These are phyloP conservation scores for Leptographium radiaticola DNA, from an alignment of 2,329 filamentous ascomycete species.

Conservation along the genomic window DNA sequence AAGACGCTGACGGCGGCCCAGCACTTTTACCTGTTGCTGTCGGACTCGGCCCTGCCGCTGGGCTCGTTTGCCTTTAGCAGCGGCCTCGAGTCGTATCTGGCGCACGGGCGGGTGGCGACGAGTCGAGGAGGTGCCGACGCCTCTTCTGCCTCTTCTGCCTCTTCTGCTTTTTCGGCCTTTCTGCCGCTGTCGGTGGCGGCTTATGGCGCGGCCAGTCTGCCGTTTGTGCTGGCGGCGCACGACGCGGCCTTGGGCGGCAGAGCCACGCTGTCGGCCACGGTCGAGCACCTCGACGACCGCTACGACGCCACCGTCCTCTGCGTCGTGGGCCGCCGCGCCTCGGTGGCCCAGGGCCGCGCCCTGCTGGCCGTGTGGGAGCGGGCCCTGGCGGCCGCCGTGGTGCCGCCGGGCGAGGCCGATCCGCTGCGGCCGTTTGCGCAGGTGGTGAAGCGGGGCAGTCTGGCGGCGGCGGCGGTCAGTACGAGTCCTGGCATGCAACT, in stretches of 20 bases:
- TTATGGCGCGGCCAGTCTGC: conserved; percentile 58
- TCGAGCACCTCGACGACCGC: conserved; percentile 56
- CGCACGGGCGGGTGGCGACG: conserved; percentile 35
- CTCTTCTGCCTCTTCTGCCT: no score
- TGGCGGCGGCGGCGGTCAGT: conserved; percentile 1
- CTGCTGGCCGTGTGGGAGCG: conserved; percentile 66
- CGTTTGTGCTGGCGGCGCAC: conserved; percentile 60
- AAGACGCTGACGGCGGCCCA: conserved; percentile 12
- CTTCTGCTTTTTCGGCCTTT: no score
- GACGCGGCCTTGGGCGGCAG: conserved; percentile 16
- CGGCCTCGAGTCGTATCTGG: conserved; percentile 70
- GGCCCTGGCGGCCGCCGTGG: conserved; percentile 36
- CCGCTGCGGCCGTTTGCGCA: conserved; percentile 23
- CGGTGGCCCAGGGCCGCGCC: conserved; percentile 62
- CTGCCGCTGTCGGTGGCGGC: conserved; percentile 57
- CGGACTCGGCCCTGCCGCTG: conserved; percentile 69
- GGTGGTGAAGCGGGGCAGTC: conserved; percentile 18
- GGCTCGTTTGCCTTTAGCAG: conserved; percentile 82
- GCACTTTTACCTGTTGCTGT: conserved; percentile 64
- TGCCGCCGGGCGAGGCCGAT: background rate
- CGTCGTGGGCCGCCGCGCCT: conserved; percentile 65
- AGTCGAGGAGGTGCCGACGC: background rate
- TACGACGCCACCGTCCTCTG: conserved; percentile 67
- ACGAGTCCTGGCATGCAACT: conserved; percentile 8
- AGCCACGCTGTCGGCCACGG: conserved; percentile 11